Base-by-base conservation (phyloP, 2,329 filamentous ascomycete species). In the Fusarium gaditjirri region DNA sequence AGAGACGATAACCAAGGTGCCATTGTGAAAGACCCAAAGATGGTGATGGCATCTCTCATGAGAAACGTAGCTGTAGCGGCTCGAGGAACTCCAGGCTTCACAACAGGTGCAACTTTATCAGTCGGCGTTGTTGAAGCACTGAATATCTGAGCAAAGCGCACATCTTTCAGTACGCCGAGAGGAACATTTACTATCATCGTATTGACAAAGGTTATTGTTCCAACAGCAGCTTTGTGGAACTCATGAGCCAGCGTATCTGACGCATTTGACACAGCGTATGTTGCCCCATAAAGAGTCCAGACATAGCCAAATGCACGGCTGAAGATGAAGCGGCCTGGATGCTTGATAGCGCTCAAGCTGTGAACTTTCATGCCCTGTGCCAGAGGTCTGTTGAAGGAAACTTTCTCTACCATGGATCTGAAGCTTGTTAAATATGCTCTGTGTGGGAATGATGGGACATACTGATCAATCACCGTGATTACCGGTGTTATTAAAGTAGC, bases 111-210 rank as follows among this genome's bases (percentile, higher is more conserved):
- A 12, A 46, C 58, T 49, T 53, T 61, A 5, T 61, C 50, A 3
- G 35, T 56, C 2, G 63, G 55, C 0, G 55, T 60, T 8, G 46
- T 44, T 4, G 62, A 63, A 3, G 73, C 58, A 16, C 79, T 76
- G 50, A 77, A 80, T 31, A 79, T 68, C 7, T 79, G 75, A 4
- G 78, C 76, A 33, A 79, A 80, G 8, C 75, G 68, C 8, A 80
- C 66, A 43, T 80, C 79, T 11, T 80, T 80, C 61, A 77, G 75
- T 7, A 80, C 74, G 2, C 79, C 78, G 3, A 80, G 65, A 3
- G 79, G 79, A 5, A 79, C 77, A 21, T 80, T 80, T 44, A 80
- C 74, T 5, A 75, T 52, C 65, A 79, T 77, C 6, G 78, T 80
- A 4, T 74, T 77, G 13, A 76, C 70, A 33, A 79, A 78, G 0